Conservation (phyloP, 345 rosid species). For the Pelargonium nanum region DNA sequence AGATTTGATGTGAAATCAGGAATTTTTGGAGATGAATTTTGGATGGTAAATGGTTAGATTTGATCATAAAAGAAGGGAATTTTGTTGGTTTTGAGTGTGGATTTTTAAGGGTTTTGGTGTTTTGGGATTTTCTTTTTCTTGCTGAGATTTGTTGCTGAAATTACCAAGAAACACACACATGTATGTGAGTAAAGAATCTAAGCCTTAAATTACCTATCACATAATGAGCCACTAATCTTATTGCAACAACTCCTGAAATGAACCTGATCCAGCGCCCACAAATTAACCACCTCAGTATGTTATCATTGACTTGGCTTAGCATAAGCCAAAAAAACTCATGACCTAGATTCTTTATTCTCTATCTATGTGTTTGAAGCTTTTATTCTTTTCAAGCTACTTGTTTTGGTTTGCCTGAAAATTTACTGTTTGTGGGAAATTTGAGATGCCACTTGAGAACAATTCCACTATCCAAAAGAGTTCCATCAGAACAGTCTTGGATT, state of each 20-base stretch:
- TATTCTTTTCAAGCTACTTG: background rate
- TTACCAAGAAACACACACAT: too few species aligned
- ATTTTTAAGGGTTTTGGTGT: background rate
- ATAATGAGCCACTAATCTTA: too few species aligned
- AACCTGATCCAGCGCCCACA: too few species aligned
- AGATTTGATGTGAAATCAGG: background rate
- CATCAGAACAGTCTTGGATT: background rate
- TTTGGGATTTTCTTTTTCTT: background rate
- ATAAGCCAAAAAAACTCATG: too few species aligned
- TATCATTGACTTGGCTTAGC: too few species aligned
- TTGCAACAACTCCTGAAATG: too few species aligned
- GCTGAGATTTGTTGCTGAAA: background rate
- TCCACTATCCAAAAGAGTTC: background rate
- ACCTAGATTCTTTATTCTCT: too few species aligned
- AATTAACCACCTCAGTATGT: too few species aligned
- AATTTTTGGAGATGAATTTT: background rate
- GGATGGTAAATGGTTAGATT: background rate
- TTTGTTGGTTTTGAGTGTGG: background rate
- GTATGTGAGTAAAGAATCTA: too few species aligned
- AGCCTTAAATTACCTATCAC: too few species aligned
- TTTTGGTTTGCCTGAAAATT: background rate
- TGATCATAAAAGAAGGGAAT: background rate
- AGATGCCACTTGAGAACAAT: background rate
- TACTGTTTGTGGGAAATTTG: background rate
- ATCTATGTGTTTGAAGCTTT: too few species aligned